Conservation (phyloP, 2,329 filamentous ascomycete species). For the Macrophomina pseudophaseolina region DNA sequence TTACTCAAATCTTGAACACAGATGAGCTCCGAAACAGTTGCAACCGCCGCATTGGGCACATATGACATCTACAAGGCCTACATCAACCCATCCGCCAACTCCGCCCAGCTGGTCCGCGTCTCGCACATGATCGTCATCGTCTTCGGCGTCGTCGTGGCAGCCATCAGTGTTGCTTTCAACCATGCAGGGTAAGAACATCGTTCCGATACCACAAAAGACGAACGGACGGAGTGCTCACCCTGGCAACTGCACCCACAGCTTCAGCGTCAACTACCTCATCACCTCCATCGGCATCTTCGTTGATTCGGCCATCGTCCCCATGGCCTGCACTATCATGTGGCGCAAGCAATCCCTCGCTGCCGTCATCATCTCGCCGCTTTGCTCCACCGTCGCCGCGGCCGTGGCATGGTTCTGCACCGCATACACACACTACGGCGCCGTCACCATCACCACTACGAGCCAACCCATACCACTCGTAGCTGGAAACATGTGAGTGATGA, state of each 20-base stretch:
- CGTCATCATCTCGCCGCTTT: conserved; percentile 56
- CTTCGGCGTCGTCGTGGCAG: conserved; percentile 47
- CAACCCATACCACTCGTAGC: conserved; percentile 28
- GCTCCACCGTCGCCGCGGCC: conserved; percentile 58
- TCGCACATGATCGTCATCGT: conserved; percentile 48
- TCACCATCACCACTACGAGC: conserved; percentile 42
- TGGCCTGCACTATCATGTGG: conserved; percentile 46
- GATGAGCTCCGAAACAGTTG: conserved; percentile 47
- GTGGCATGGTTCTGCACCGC: conserved; percentile 46
- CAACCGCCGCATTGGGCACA: conserved; percentile 47
- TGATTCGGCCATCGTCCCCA: conserved; percentile 48
- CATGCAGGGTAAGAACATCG: conserved; percentile 1
- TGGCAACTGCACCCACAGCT: background rate
- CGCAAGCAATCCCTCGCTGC: conserved; percentile 51
- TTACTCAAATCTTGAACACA: background rate
- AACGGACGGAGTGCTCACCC: background rate
- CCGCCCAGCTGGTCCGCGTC: conserved; percentile 45
- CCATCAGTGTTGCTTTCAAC: conserved; percentile 39
- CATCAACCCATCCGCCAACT: conserved; percentile 44
- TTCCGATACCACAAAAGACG: background rate
- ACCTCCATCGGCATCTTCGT: conserved; percentile 50
- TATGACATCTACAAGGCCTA: conserved; percentile 54
- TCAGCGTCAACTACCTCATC: conserved; percentile 28
- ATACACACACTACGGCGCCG: conserved; percentile 39
- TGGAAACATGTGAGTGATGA: conserved; percentile 30